These are phyloP conservation scores for Gymnopilus dilepis DNA, from an alignment of 768 basidiomycete species.

Conservation along the genomic window DNA sequence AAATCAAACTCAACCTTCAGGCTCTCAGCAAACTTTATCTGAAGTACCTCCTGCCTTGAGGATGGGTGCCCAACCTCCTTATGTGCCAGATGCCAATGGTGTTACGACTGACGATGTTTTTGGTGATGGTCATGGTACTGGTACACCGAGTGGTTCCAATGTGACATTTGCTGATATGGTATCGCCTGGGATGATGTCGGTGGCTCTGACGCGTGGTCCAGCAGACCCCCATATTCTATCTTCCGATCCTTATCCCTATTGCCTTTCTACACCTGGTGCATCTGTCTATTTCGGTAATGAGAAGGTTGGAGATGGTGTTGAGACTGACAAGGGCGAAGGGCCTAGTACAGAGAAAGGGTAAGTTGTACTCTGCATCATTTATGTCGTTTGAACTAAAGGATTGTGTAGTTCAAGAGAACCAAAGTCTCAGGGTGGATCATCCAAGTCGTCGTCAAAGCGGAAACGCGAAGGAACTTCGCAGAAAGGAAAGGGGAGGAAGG, in stretches of 20 bases:
- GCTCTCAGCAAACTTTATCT: not conserved
- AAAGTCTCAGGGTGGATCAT: not conserved
- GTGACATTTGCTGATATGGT: not conserved
- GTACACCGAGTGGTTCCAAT: not conserved
- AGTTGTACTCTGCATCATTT: not conserved
- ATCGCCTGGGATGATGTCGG: no score
- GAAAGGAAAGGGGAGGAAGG: slow-evolving; percentile 19
- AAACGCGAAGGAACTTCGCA: slow-evolving; percentile 17
- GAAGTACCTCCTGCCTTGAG: not conserved
- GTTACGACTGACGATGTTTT: slow-evolving; percentile 2
- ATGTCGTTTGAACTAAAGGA: not conserved
- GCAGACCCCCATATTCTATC: slow-evolving; percentile 38
- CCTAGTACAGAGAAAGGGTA: not conserved
- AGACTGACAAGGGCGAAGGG: slow-evolving; percentile 25
- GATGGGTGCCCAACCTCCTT: not conserved
- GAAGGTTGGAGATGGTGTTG: slow-evolving; percentile 33
- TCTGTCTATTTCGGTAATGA: slow-evolving; percentile 18
- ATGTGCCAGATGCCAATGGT: not conserved
- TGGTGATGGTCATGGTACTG: not conserved
- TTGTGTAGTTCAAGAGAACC: not conserved
- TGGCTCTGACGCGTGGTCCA: slow-evolving; percentile 26
- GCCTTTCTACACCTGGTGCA: slow-evolving; percentile 47
- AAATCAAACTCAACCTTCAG: not conserved
- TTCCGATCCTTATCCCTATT: slow-evolving; percentile 52
- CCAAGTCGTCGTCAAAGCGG: slow-evolving; percentile 19